Percentiles rank a stretch among this genome's conserved stretches.
phyloP scores from a whole-genome alignment of 306 rosid species.

The Hylodesmum podocarpum region DNA sequence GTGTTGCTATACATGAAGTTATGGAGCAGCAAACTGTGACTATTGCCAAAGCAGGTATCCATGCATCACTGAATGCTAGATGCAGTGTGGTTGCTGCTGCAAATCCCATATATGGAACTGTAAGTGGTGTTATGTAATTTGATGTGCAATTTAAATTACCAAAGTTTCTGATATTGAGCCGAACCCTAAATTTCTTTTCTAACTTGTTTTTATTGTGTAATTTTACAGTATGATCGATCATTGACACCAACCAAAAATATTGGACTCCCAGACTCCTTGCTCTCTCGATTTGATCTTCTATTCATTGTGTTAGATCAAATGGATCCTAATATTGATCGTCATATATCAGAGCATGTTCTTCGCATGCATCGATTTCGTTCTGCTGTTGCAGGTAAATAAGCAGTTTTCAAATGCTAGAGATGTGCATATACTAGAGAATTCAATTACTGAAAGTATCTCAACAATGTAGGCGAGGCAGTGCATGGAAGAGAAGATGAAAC shows the following conservation, averaged over 20 bases:
- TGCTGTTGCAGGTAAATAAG: constrained; percentile 68
- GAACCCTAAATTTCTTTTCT: constrained; percentile 12
- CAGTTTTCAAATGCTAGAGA: constrained; percentile 30
- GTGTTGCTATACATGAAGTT: constrained; percentile 98
- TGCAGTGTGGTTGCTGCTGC: constrained; percentile 99
- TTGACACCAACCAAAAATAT: constrained; percentile 98
- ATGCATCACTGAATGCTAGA: constrained; percentile 95
- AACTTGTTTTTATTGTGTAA: constrained; percentile 1
- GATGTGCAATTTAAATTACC: neutral
- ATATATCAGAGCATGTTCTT: constrained; percentile 88
- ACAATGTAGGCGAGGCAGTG: constrained; percentile 63
- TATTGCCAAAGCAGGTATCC: constrained; percentile 99
- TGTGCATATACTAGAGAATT: constrained; percentile 5
- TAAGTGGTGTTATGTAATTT: too few relatives aligned
- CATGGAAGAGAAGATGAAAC: constrained; percentile 92
- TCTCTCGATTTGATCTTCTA: constrained; percentile 94
- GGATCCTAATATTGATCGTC: constrained; percentile 98
- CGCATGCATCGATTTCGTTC: constrained; percentile 97
- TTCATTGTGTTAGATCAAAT: constrained; percentile 97
- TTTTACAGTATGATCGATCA: constrained; percentile 88
- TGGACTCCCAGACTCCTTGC: constrained; percentile 96
- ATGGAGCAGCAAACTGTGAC: constrained; percentile 99
- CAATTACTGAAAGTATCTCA: constrained; percentile 18
- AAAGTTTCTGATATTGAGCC: neutral
- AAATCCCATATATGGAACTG: constrained; percentile 99